Conservation (phyloP, 306 rosid genomes). For the Pyrus communis region DNA sequence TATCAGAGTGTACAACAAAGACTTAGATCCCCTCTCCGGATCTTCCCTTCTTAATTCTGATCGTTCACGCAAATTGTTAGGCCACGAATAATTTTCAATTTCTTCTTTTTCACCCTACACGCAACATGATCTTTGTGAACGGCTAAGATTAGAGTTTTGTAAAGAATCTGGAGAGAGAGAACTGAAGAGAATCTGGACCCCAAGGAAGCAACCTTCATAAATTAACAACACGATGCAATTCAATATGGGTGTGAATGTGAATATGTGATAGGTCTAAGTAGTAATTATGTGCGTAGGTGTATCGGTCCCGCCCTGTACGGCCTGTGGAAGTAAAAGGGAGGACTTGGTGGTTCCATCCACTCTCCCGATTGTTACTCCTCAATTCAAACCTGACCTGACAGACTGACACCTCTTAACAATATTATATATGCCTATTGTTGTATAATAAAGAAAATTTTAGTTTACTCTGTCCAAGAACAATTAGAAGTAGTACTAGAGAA, state of each 20-base stretch:
- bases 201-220: not conserved
- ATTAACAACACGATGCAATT: not conserved
- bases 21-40: not conserved
- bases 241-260: not conserved
- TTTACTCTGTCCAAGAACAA: not conserved
- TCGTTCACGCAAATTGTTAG: not conserved
- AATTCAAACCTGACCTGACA: not conserved
- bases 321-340: not conserved
- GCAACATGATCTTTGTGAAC: not conserved
- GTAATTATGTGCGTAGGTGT: not conserved
- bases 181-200: not conserved
- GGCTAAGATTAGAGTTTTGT: not conserved
- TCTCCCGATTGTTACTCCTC: not conserved
- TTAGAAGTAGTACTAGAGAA: not conserved
- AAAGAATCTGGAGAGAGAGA: not conserved
- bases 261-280: not conserved
- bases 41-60: not conserved
- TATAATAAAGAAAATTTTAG: not conserved
- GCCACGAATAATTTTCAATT: not conserved
- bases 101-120: not conserved
- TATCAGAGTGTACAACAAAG: not conserved
- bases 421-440: not conserved
- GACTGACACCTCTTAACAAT: not conserved
- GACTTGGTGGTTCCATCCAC: not conserved
- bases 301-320: not conserved